phyloP scores from a whole-genome alignment of 1,139 yeast species.

The Zygoascus meyerae region DNA sequence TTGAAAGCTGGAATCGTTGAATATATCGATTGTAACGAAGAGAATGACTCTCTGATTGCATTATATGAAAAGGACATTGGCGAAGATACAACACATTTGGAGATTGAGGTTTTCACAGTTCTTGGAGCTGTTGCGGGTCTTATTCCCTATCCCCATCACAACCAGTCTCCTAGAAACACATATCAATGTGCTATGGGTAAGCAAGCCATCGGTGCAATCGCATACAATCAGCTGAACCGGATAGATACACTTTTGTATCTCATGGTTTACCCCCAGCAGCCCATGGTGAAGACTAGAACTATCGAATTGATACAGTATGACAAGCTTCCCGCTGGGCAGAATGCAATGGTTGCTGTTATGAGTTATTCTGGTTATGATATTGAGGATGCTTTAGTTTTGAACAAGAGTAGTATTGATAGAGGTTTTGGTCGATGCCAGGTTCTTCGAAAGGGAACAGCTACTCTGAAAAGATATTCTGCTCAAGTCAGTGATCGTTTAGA shows the following conservation, averaged over 20 bases:
- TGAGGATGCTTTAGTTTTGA: constrained; percentile 95
- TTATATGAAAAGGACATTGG: constrained; percentile 66
- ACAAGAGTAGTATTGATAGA: constrained; percentile 88
- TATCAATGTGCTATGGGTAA: constrained; percentile 99
- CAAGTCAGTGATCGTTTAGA: constrained; percentile 87
- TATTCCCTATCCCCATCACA: constrained; percentile 99
- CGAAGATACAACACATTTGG: constrained; percentile 73
- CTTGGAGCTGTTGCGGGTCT: constrained; percentile 98
- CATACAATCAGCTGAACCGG: constrained; percentile 91
- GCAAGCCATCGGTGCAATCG: constrained; percentile 99
- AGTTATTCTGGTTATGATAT: constrained; percentile 98
- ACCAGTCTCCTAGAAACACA: constrained; percentile 97
- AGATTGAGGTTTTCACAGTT: constrained; percentile 93
- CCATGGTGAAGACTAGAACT: constrained; percentile 97
- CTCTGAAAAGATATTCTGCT: constrained; percentile 84
- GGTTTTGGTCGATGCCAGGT: constrained; percentile 99
- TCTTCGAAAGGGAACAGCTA: constrained; percentile 85
- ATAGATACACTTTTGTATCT: constrained; percentile 89
- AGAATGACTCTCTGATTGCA: constrained; percentile 91
- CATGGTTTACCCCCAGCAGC: constrained; percentile 98
- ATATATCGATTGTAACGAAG: constrained; percentile 95
- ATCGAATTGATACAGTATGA: constrained; percentile 93
- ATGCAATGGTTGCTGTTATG: constrained; percentile 99
- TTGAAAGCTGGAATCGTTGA: constrained; percentile 82
- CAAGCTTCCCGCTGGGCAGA: constrained; percentile 97